Evolutionary conservation across 768 basidiomycete genomes (phyloP), one percentile per base, ranked within the genome.

Genomic region (Tubosaeta brunneosetosa): DNA sequence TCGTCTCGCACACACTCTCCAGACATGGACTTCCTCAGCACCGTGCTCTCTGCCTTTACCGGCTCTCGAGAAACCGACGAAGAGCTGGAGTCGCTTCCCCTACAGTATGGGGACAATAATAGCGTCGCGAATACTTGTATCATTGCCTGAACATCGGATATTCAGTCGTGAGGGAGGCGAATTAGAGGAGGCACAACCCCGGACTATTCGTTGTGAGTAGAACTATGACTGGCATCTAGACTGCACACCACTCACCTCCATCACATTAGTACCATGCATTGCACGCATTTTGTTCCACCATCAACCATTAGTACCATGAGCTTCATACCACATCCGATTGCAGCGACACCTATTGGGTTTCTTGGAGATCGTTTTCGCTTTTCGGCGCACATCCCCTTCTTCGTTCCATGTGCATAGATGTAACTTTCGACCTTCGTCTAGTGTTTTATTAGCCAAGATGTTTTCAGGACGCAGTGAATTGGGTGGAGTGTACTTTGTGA

Each of bases 341-440:
- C 44, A 52, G 53, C 52, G 26, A 51, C 32, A 52, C 40, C 29
- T 25, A 29, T 51, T 40, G 44, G 49, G 50, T 55, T 52, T 46
- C 22, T 46, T 47, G 42, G 36, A 46, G 16, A 11, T 17, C 27
- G 3, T 40, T 36, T 49, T 44, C 16, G 31, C 36, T 38, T 54
- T 55, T 55, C 10, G 16, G 43, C 47, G 50, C 60, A 60, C 53
- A 41, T 38, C 8, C 32, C 6, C 29, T 49, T 50, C 26, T 60
- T 61, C 49, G 52, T 65, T 66, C 47, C 33, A 17, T 40, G 60
- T 55, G 54, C 55, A 55, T 49, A 54, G 17, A 17, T 33, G 48
- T 57, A n/a, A 57, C 3, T 37, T 65, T 66, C 65, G 62, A 56
- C 48, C n/a, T 64, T 62, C 55, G 25, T 12, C 48, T 60, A 49